Percentiles rank a stretch among this genome's conserved stretches.
phyloP scores from a whole-genome alignment of 2,329 filamentous ascomycete species.

The Fusarium robinianum region DNA sequence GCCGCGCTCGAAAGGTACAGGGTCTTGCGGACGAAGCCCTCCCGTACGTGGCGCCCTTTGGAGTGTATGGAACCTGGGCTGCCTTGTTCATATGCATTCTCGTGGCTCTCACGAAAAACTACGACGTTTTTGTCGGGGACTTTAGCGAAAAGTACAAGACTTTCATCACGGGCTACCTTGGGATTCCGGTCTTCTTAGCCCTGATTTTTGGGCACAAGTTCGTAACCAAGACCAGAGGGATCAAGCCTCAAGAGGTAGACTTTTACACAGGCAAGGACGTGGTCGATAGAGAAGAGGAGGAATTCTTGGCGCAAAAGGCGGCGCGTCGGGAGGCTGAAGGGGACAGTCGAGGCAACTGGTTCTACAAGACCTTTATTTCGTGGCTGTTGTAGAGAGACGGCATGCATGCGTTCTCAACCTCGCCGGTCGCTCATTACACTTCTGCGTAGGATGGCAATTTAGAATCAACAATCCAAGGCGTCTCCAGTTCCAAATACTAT shows the following conservation, averaged over 20 bases:
- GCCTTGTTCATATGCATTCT: conserved; percentile 72
- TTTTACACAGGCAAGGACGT: conserved; percentile 74
- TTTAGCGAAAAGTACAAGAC: conserved; percentile 70
- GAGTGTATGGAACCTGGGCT: conserved; percentile 68
- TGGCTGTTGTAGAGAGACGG: conserved; percentile 42
- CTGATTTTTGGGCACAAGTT: conserved; percentile 72
- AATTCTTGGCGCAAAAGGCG: conserved; percentile 58
- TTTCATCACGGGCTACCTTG: conserved; percentile 77
- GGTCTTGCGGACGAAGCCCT: conserved; percentile 58
- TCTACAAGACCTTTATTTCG: conserved; percentile 46
- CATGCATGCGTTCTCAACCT: too few relatives aligned
- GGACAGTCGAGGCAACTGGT: conserved; percentile 37
- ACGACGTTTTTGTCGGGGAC: conserved; percentile 67
- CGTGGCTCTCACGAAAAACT: conserved; percentile 83
- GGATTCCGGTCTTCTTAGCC: conserved; percentile 74
- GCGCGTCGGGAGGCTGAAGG: conserved; percentile 34
- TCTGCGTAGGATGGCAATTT: too few relatives aligned
- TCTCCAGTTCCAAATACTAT: too few relatives aligned
- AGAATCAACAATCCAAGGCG: too few relatives aligned
- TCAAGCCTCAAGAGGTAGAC: conserved; percentile 65
- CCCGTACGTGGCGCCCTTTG: conserved; percentile 71
- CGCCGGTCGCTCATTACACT: too few relatives aligned
- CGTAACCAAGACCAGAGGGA: conserved; percentile 55
- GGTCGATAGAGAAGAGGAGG: conserved; percentile 73
- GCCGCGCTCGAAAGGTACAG: conserved; percentile 65